Base-by-base conservation (phyloP, 169 alveolate species). In the Cryptosporidium viatorum region DNA sequence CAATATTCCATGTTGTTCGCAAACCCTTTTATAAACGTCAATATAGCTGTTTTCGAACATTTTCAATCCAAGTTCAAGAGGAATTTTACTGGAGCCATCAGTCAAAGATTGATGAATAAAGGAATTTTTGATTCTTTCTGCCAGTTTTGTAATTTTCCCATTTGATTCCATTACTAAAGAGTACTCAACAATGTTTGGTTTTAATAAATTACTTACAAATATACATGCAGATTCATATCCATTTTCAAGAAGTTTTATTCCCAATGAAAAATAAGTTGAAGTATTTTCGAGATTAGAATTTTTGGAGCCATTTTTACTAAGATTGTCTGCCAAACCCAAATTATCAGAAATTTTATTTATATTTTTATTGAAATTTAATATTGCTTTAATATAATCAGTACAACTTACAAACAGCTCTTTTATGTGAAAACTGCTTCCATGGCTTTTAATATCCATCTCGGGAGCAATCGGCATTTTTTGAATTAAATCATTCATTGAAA, bases 61-160 rank as follows among this genome's bases (percentile, higher is more conserved):
- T 21, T 60, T 39, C 26, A 80, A 43, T 80, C 89, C 89, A 10
- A 80, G 48, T 59, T 62, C 75, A 59, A 65, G 29, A 12, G 89
- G 89, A 10, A 80, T 62, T 26, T 7, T 14, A 48, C 89, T 80
- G 12, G 51, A 41, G 12, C 74, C 80, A 31, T 80, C 89, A 16
- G 89, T 80, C 39, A 80, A 37, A 1, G 75, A n/a, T 80, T 80
- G 89, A 51, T 80, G 89, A 62, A 80, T 60, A 62, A 80, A 80
- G 12, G 51, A 45, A 29, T 12, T 80, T 35, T 80, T 59, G 10
- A 80, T 59, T 65, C 35, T 48, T 21, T 52, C 62, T 23, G 26
- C n/a, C 1, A n/a, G 14, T 16, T 59, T 80, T 65, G 50, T 26
- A 21, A 18, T 10, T 23, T 8, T 26, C 9, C 45, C 86, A 55